Percentiles rank a stretch among this genome's conserved stretches.
Evolutionary conservation across 2,329 filamentous ascomycete genomes (phyloP).

Genomic region (Diaporthe caulivora): DNA sequence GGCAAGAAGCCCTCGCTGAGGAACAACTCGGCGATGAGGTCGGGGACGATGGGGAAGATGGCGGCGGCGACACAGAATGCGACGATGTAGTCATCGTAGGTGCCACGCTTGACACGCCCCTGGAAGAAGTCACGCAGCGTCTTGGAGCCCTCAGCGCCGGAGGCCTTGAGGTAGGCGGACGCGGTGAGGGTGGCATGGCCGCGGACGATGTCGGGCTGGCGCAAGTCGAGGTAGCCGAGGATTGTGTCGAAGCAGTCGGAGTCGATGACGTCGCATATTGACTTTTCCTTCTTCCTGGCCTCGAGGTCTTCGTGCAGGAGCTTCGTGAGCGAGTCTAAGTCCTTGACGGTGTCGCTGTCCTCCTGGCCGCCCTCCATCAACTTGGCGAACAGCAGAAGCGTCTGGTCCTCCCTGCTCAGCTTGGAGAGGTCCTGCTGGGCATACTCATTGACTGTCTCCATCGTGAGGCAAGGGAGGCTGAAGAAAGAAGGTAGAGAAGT

Average conservation of each 20-base stretch:
- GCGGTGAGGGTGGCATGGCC: slow-evolving; percentile 86
- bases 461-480: slow-evolving; percentile 36
- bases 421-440: slow-evolving; percentile 46
- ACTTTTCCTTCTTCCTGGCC: slow-evolving; percentile 56
- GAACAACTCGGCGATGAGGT: slow-evolving; percentile 82
- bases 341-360: slow-evolving; percentile 75
- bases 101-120: slow-evolving; percentile 76
- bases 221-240: slow-evolving; percentile 86
- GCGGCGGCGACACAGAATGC: slow-evolving; percentile 93
- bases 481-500: neutral
- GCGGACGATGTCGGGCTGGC: slow-evolving; percentile 78
- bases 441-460: slow-evolving; percentile 52
- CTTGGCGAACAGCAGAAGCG: slow-evolving; percentile 84
- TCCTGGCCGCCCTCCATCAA: slow-evolving; percentile 93
- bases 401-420: slow-evolving; percentile 69
- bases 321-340: slow-evolving; percentile 70
- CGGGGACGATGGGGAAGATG: slow-evolving; percentile 87
- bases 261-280: slow-evolving; percentile 75
- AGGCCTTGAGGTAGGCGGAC: slow-evolving; percentile 85
- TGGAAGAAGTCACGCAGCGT: slow-evolving; percentile 82
- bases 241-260: slow-evolving; percentile 85
- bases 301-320: slow-evolving; percentile 68
- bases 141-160: slow-evolving; percentile 76
- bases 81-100: slow-evolving; percentile 88
- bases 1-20: slow-evolving; percentile 88